Evolutionary conservation across 768 basidiomycete genomes (phyloP).

Genomic region (Trametes cubensis): DNA sequence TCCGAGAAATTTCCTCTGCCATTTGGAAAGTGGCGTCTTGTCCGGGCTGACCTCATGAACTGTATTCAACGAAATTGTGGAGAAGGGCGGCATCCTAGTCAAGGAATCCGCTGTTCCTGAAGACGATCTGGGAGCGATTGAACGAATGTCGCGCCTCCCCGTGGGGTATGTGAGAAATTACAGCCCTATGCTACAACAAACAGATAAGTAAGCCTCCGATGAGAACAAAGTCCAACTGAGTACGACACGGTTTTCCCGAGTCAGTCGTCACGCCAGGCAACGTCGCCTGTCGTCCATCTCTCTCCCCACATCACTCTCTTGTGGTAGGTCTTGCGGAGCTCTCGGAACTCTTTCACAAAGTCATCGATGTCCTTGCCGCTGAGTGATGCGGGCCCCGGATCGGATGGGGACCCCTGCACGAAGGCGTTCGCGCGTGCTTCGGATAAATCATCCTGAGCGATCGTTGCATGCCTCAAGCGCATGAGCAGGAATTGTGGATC

Average conservation of each 20-base stretch:
- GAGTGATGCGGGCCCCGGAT: slow-evolving; percentile 14
- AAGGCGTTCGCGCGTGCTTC: slow-evolving; percentile 85
- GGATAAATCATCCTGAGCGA: slow-evolving; percentile 87
- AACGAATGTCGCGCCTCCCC: not conserved
- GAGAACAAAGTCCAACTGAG: not conserved
- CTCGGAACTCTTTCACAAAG: slow-evolving; percentile 88
- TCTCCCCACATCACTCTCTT: slow-evolving; percentile 91
- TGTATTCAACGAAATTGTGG: not conserved
- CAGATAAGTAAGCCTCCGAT: slow-evolving; percentile 9
- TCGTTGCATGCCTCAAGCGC: slow-evolving; percentile 84
- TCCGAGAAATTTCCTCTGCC: slow-evolving; percentile 18
- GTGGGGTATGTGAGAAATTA: slow-evolving; percentile 6
- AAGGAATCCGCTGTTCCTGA: not conserved
- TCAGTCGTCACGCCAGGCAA: slow-evolving; percentile 80
- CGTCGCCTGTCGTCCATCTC: slow-evolving; percentile 82
- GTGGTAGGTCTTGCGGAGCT: slow-evolving; percentile 86
- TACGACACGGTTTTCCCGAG: not conserved
- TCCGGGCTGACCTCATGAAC: not conserved
- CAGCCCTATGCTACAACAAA: slow-evolving; percentile 16
- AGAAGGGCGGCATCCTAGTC: not conserved
- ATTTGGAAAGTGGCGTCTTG: not conserved
- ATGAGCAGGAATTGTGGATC: slow-evolving; percentile 86
- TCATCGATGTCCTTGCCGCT: slow-evolving; percentile 70
- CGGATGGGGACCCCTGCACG: slow-evolving; percentile 58
- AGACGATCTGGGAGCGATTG: not conserved